Evolutionary conservation across 2,329 filamentous ascomycete genomes (phyloP).

Genomic region (Diaporthe longicolla): DNA sequence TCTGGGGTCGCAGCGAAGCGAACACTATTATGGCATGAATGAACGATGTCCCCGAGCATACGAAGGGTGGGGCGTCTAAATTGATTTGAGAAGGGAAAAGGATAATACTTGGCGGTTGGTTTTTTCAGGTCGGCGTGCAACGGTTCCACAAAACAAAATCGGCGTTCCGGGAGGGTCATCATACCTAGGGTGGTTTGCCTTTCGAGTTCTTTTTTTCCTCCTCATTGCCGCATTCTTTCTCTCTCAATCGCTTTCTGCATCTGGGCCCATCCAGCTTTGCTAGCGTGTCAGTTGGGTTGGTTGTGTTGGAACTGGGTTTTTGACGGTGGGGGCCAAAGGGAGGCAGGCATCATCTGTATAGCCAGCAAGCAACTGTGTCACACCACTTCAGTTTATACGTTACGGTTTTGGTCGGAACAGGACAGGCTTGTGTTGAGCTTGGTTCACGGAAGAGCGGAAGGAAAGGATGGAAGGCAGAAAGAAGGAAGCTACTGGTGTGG

Average conservation of each 20-base stretch:
- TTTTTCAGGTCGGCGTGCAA: constrained; percentile 17
- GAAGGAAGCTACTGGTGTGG: not conserved
- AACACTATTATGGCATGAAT: constrained; percentile 34
- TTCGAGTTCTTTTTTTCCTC: not conserved
- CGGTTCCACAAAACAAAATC: constrained; percentile 30
- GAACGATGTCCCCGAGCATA: constrained; percentile 43
- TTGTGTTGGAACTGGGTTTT: constrained; percentile 24
- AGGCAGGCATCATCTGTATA: constrained; percentile 19
- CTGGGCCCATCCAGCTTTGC: constrained; percentile 37
- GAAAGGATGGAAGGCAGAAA: too few relatives aligned
- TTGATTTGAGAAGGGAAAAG: constrained; percentile 36
- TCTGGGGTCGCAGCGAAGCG: constrained; percentile 39
- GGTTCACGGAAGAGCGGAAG: not conserved
- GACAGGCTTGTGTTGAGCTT: not conserved
- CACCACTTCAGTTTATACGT: constrained; percentile 30
- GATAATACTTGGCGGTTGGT: constrained; percentile 28
- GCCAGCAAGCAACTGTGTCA: constrained; percentile 30
- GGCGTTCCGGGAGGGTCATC: constrained; percentile 37
- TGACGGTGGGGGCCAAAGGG: not conserved
- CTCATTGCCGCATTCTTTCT: constrained; percentile 19
- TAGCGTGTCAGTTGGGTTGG: constrained; percentile 34
- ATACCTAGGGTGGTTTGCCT: constrained; percentile 37
- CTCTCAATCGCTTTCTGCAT: constrained; percentile 34
- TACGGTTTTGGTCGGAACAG: constrained; percentile 10
- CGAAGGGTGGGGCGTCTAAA: constrained; percentile 39